Evolutionary conservation across 306 rosid genomes (phyloP).

Genomic region (Glycine soja): DNA sequence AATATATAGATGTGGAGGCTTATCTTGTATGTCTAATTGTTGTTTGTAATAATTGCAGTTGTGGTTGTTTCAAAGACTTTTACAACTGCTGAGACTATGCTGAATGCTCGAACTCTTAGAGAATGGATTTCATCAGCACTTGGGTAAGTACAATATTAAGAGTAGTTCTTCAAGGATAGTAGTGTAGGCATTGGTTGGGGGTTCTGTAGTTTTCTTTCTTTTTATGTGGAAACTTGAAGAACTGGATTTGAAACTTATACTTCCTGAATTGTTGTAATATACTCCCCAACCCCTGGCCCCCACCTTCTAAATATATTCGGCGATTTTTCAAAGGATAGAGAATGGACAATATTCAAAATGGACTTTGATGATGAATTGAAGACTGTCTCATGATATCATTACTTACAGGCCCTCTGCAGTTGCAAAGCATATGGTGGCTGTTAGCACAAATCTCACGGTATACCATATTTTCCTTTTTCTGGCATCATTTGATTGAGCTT

Average conservation of each 20-base stretch:
- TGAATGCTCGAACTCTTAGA: constrained; percentile 87
- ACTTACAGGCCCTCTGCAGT: constrained; percentile 78
- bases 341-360: constrained; percentile 1
- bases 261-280: neutral
- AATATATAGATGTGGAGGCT: neutral
- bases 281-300: neutral
- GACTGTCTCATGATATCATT: constrained; percentile 24
- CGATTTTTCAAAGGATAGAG: constrained; percentile 17
- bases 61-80: constrained; percentile 90
- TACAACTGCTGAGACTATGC: constrained; percentile 89
- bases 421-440: constrained; percentile 90
- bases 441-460: constrained; percentile 86
- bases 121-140: constrained; percentile 85
- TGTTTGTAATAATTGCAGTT: constrained; percentile 54
- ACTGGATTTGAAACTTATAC: neutral
- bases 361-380: constrained; percentile 27
- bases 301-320: neutral
- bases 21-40: constrained; percentile 26
- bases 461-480: neutral
- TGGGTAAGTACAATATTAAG: constrained; percentile 61
- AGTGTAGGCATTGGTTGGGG: constrained; percentile 23
- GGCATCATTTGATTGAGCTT: neutral
- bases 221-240: neutral
- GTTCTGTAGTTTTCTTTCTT: neutral
- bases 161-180: neutral